Base-by-base conservation (phyloP, 257 asterid species). In the Parsonsia alboflavescens region DNA sequence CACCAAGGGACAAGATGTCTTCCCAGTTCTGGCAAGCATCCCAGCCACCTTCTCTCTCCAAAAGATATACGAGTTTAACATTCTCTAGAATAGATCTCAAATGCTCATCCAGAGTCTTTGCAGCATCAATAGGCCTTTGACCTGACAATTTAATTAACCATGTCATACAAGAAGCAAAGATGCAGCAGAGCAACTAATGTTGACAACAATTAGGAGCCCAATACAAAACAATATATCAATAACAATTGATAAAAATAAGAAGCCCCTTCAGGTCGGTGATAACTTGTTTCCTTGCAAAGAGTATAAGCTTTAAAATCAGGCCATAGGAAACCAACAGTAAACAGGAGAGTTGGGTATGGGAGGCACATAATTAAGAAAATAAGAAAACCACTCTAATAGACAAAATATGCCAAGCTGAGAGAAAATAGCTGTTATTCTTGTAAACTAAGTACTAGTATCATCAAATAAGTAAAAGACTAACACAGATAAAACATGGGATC, bases 41-140 rank as follows among this genome's bases (percentile, higher is more conserved):
- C 93, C 95, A 92, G 41, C 97, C 96, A 68, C 99, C 97, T 88
- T 95, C 98, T 84, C 99, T 89, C 86, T 95, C 96, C 84, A 95
- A 76, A 78, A 95, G 98, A 84, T 95, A 92, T 22, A 88, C 82
- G 69, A 95, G 82, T 77, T 92, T 95, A 50, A 95, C 96, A 78
- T 89, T 91, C 86, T 89, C 97, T 61, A 95, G 82, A 80, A 95
- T 90, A 70, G 88, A 75, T 83, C 78, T 90, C 77, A 92, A 81
- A 80, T 89, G 97, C 53, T 81, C 80, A 80, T 95, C 96, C 84
- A 95, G 79, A 57, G 71, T 28, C 58, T 67, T 50, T 5, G 85
- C 33, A 73, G 87, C 54, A 57, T 79, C 86, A 30, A 68, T 54
- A 57, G 80, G 77, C 45, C 84, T 82, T 69, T 84, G 82, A 77